Conservation (phyloP, 257 asterid genomes). For the Cordia subcordata region DNA sequence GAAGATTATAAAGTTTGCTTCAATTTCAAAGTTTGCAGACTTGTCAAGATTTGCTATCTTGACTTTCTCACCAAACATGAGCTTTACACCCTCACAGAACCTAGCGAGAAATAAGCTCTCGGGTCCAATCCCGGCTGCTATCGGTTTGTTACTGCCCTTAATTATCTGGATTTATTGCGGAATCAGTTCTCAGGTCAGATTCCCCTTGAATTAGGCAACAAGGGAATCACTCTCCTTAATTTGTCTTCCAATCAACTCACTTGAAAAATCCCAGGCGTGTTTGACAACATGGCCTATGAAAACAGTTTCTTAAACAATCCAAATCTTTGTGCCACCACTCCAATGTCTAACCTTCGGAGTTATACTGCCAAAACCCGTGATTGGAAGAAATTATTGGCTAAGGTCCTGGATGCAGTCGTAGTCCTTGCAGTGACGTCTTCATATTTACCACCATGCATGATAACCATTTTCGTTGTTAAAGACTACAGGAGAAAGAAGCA, state of each 20-base stretch:
- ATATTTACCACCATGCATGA: conserved; percentile 15
- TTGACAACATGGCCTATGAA: conserved; percentile 65
- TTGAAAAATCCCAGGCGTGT: conserved; percentile 58
- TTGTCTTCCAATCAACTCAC: conserved; percentile 58
- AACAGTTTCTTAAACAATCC: conserved; percentile 61
- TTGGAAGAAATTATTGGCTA: conserved; percentile 34
- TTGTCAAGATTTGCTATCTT: too few relatives aligned
- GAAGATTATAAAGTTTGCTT: too few relatives aligned
- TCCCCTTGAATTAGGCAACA: conserved; percentile 51
- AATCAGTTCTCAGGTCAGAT: conserved; percentile 63
- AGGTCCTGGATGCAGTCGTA: conserved; percentile 39
- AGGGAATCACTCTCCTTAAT: conserved; percentile 54
- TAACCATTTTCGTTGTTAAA: conserved; percentile 35
- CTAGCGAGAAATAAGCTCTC: conserved; percentile 54
- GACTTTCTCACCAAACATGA: too few relatives aligned
- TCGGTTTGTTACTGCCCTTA: conserved; percentile 54
- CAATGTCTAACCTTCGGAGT: conserved; percentile 29
- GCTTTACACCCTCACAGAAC: too few relatives aligned
- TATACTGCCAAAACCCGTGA: conserved; percentile 27
- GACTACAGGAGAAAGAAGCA: conserved; percentile 57
- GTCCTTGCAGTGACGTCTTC: conserved; percentile 34
- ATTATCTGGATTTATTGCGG: conserved; percentile 54
- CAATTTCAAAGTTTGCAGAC: too few relatives aligned
- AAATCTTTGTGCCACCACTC: conserved; percentile 46
- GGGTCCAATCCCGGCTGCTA: conserved; percentile 51